Conservation (phyloP, 345 rosid genomes). For the Aquilaria sinensis region DNA sequence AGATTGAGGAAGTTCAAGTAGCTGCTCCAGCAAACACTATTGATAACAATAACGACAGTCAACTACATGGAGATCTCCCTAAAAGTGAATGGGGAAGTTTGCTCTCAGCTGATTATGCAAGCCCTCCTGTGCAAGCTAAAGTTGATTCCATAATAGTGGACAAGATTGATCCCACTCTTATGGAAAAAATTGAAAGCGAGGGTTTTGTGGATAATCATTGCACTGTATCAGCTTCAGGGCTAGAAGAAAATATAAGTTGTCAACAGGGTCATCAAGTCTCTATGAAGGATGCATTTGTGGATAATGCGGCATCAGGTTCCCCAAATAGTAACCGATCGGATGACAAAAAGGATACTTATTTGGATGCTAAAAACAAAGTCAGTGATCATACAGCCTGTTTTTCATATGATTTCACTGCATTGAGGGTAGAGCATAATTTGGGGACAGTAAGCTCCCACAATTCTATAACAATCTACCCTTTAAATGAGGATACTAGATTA, state of each 20-base stretch:
- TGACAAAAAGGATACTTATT: constrained; percentile 8
- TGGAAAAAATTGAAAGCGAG: constrained; percentile 11
- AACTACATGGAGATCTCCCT: constrained; percentile 11
- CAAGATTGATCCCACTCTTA: constrained; percentile 12
- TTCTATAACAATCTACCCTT: constrained; percentile 8
- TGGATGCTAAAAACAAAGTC: constrained; percentile 13
- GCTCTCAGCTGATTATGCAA: constrained; percentile 14
- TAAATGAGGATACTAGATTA: constrained; percentile 20
- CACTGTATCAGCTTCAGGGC: constrained; percentile 14
- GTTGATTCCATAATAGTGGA: constrained; percentile 23
- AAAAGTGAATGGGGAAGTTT: constrained; percentile 26
- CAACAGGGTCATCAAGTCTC: constrained; percentile 16
- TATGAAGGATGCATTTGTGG: constrained; percentile 6
- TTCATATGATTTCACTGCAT: constrained; percentile 14
- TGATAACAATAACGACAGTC: constrained; percentile 13
- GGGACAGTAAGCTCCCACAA: constrained; percentile 14
- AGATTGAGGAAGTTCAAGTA: constrained; percentile 14
- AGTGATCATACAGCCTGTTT: constrained; percentile 22
- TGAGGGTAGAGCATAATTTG: constrained; percentile 18
- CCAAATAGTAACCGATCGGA: not conserved
- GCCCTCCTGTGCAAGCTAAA: constrained; percentile 20
- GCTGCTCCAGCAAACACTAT: constrained; percentile 14
- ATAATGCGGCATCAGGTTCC: not conserved
- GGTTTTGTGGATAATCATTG: not conserved
- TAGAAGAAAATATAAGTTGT: constrained; percentile 13